Base-by-base conservation (phyloP, 768 basidiomycete genomes). In the Naganishia vishniacii region DNA sequence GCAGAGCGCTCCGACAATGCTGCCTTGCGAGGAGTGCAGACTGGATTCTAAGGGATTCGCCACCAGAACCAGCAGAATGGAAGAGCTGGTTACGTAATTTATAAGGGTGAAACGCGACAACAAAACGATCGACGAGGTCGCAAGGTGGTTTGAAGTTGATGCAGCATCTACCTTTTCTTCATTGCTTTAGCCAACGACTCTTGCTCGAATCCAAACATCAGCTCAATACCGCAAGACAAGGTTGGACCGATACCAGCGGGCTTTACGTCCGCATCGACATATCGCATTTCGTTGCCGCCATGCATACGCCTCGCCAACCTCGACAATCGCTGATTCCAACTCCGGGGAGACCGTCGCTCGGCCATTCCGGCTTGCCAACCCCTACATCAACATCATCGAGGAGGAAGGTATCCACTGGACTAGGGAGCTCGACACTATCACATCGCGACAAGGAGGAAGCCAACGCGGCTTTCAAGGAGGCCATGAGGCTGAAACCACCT, bases 311-410 rank as follows among this genome's bases (percentile, higher is more conserved):
- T 7, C 45, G 42, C 7, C 51, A 53, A 20, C 23, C 63, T 26
- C 48, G 53, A 29, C 63, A 53, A 25, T 64, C 63, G 18, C 47
- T 40, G 13, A 44, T 64, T 25, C 68, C 72, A 5, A 64, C 67
- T 11, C 70, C 65, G 12, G 56, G 56, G 42, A 60, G 65, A 34
- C 41, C 45, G 20, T 49, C 64, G 11, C 25, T 65, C 23, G 48
- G 46, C 16, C 31, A 47, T 42, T 66, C 74, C 13, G 71, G 72
- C 26, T 71, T 76, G 16, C 75, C 75, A 2, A 76, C 75, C 3
- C 75, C 75, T 7, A 71, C 75, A 37, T 34, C 53, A 40, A 15
- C 32, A 3, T 45, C 67, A 70, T 45, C 70, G 72, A 26, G 66
- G 69, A 16, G 65, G 68, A 28, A 71, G 68, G 7, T 71, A 70